Conservation (phyloP, 768 basidiomycete genomes). For the Candolleomyces aberdarensis region DNA sequence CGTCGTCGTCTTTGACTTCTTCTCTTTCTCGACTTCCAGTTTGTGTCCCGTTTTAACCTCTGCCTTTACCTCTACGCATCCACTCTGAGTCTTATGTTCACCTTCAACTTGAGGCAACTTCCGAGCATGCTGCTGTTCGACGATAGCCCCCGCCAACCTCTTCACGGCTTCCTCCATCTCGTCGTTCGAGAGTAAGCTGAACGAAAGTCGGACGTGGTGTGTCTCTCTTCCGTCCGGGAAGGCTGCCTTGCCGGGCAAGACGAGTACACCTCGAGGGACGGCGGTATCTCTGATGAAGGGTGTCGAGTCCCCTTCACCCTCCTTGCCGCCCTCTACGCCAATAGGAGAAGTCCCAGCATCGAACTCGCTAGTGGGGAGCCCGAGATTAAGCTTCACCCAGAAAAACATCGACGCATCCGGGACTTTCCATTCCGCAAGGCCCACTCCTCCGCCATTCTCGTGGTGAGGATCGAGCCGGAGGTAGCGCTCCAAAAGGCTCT, state of each 20-base stretch:
- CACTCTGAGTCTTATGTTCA: background rate
- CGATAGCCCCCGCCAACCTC: slow-evolving; percentile 35
- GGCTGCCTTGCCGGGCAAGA: slow-evolving; percentile 78
- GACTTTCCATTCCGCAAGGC: slow-evolving; percentile 63
- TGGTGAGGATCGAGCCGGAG: slow-evolving; percentile 64
- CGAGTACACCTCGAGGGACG: slow-evolving; percentile 71
- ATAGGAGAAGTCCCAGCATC: background rate
- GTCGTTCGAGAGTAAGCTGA: slow-evolving; percentile 59
- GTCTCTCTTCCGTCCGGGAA: slow-evolving; percentile 63
- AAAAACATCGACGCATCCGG: slow-evolving; percentile 86
- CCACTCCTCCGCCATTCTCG: slow-evolving; percentile 26
- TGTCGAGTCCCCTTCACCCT: slow-evolving; percentile 59
- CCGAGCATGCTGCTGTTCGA: background rate
- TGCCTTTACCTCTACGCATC: too few relatives aligned
- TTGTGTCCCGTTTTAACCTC: too few relatives aligned
- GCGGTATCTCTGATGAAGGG: slow-evolving; percentile 66
- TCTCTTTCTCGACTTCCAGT: too few relatives aligned
- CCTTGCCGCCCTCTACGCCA: background rate
- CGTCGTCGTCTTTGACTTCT: too few relatives aligned
- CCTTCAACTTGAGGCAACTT: background rate
- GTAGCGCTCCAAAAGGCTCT: slow-evolving; percentile 62
- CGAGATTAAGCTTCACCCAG: slow-evolving; percentile 49
- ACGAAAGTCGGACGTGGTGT: slow-evolving; percentile 71
- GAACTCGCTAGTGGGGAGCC: background rate
- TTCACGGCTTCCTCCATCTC: slow-evolving; percentile 71